These are phyloP conservation scores for Acaromyces ingoldii DNA, from an alignment of 1,284 basidiomycete species.

Conservation along the genomic window DNA sequence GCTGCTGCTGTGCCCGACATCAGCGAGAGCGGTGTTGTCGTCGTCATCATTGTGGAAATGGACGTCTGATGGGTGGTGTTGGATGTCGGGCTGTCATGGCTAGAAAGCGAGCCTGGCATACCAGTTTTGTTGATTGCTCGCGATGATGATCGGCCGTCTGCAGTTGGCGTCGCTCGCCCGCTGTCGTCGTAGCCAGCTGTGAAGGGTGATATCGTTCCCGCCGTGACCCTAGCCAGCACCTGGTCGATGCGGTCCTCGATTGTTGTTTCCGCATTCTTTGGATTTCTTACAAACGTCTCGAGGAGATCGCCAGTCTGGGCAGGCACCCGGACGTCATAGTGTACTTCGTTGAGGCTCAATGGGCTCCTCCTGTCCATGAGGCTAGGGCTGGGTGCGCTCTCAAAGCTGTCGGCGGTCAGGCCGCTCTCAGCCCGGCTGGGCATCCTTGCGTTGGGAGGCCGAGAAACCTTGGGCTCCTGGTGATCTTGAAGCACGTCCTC, in stretches of 20 bases:
- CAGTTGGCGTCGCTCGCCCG: neutral
- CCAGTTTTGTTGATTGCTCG: neutral
- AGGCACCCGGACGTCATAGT: slow-evolving; percentile 15
- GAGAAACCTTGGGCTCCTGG: neutral
- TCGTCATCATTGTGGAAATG: no score
- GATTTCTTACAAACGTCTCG: slow-evolving; percentile 18
- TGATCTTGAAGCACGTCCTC: slow-evolving; percentile 62
- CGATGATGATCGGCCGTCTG: neutral
- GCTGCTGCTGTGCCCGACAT: slow-evolving; percentile 6
- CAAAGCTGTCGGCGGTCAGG: slow-evolving; percentile 22
- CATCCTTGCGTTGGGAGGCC: neutral
- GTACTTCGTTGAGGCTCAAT: slow-evolving; percentile 25
- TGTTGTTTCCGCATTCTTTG: slow-evolving; percentile 3
- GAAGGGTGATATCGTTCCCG: neutral
- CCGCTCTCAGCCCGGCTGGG: slow-evolving; percentile 17
- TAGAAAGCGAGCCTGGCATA: neutral
- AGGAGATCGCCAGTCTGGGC: slow-evolving; percentile 20
- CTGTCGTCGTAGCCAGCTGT: neutral
- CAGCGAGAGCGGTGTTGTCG: slow-evolving; percentile 26
- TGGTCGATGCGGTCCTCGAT: slow-evolving; percentile 38
- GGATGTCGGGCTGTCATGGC: neutral
- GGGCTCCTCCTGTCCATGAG: slow-evolving; percentile 17
- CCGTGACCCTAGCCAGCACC: slow-evolving; percentile 16
- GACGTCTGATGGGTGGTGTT: neutral
- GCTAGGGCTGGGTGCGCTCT: slow-evolving; percentile 19